Percentiles rank a stretch among this genome's conserved stretches.
phyloP scores from a whole-genome alignment of 140 eudicot species.

The Stevia rebaudiana region DNA sequence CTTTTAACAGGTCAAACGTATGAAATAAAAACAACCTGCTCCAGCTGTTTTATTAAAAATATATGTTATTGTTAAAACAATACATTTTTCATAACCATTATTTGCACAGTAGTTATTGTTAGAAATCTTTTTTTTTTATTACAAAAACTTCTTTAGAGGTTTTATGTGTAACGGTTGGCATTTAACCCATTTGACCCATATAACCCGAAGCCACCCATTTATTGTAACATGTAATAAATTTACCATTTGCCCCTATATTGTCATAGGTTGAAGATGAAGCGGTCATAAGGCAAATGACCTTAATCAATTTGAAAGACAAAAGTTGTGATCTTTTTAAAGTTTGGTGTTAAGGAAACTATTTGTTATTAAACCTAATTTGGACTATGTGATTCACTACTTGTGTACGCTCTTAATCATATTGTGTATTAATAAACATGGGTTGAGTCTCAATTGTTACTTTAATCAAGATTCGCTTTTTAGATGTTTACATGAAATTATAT shows the following conservation, averaged over 20 bases:
- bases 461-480: no score
- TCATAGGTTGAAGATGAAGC: slow-evolving; percentile 53
- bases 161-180: no score
- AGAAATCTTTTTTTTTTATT: background rate
- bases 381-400: no score
- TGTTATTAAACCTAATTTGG: no score
- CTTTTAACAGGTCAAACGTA: background rate
- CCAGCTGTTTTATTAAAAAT: background rate
- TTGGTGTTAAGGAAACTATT: slow-evolving; percentile 66
- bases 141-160: no score
- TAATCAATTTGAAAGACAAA: slow-evolving; percentile 66
- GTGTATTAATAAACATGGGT: no score
- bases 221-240: background rate
- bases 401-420: no score
- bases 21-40: background rate
- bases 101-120: background rate
- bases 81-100: background rate
- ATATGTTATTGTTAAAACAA: background rate
- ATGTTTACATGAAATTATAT: no score
- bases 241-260: background rate
- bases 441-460: no score
- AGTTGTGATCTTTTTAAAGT: slow-evolving; percentile 62
- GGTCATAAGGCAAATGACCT: slow-evolving; percentile 42
- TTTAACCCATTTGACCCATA: background rate
- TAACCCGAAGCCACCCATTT: background rate